Evolutionary conservation across 192 early-diverging fungal species (phyloP), one percentile per base, ranked within the genome.

Genomic region (Coemansia sp.): DNA sequence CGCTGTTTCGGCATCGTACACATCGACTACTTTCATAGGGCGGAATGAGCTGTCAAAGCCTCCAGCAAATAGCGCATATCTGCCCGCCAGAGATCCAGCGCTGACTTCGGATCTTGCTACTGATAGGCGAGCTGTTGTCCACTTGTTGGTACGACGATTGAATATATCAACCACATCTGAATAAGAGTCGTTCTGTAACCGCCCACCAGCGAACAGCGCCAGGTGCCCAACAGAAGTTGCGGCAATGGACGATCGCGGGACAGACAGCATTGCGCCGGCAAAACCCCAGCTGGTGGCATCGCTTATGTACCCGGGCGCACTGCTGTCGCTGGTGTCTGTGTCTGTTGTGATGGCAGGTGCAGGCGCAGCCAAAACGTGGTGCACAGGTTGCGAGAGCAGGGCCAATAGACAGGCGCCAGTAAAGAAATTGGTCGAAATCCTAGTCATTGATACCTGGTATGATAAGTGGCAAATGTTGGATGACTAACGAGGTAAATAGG

Each of bases 21-120:
- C 75, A 50, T 85, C 84, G 27, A 85, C 79, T 31, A 71, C 39
- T 4, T 64, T 67, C 67, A 78, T 66, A 21, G 75, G 68, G 59
- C 65, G 50, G 48, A 80, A 80, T 23, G 55, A 31, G 25, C 32
- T 29, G 58, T 82, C 79, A 21, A 82, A 44, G 1, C 84, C 84
- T 31, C 84, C 84, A 23, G 84, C 84, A 67, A 85, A 85, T 19
- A 82, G 53, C 4, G 69, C 84, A 39, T 85, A 85, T 23, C 84
- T 66, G 46, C 65, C 68, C 4, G 58, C 76, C 8, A 85, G 31
- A n/a, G 84, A 73, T 14, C 72, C 78, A 5, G 78, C 78, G 6
- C 69, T 64, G 12, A 85, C 68, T 21, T 67, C 69, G 2, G 78
- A 78, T 25, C 84, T 65, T 19, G 70, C 44, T 12, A 32, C 25